Base-by-base conservation (phyloP, 2,329 filamentous ascomycete species). In the Epichloe sibirici region DNA sequence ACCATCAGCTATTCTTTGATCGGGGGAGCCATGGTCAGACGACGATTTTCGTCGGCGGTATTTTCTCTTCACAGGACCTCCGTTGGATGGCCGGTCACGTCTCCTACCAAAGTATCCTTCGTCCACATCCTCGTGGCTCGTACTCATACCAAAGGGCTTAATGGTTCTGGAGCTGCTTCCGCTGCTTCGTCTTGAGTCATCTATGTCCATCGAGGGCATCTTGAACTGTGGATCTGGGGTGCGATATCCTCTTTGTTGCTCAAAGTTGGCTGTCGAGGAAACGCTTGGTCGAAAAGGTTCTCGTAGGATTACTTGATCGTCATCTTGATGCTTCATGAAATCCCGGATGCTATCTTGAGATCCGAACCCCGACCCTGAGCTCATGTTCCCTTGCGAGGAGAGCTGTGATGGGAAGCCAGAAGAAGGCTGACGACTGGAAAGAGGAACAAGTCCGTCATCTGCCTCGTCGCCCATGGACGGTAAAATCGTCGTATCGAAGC, bases 311-410 rank as follows among this genome's bases (percentile, higher is more conserved):
- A 79, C 71, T 52, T 74, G 71, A 46, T 80, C 76, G 58, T 81
- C 77, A 51, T 79, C 75, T 51, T 75, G 76, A 53, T 71, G 72
- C 54, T 68, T 71, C 46, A 72, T 66, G 53, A 80, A 81, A 60
- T 75, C 73, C 52, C 75, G 70, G 55, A 81, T 74, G 62, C 74
- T 79, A 60, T 81, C 78, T 58, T 80, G 76, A 0, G 78, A 80
- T 13, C 60, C 66, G 58, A 70, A 73, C 53, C 66, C 65, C 34
- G 65, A 65, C 46, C 66, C 70, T 13, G 37, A 11, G 44, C 69
- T 69, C 1, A 52, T 48, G n/a, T 51, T 51, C 2, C 52, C 55
- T 17, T 55, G 56, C 9, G 72, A 71, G 13, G 72, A 69, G 3
- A 70, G 59, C 52, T 78, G 76, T 1, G 77, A 78, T 12, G 74